Evolutionary conservation across 164 flowering plant genomes (phyloP).

Genomic region (Annona squamosa): DNA sequence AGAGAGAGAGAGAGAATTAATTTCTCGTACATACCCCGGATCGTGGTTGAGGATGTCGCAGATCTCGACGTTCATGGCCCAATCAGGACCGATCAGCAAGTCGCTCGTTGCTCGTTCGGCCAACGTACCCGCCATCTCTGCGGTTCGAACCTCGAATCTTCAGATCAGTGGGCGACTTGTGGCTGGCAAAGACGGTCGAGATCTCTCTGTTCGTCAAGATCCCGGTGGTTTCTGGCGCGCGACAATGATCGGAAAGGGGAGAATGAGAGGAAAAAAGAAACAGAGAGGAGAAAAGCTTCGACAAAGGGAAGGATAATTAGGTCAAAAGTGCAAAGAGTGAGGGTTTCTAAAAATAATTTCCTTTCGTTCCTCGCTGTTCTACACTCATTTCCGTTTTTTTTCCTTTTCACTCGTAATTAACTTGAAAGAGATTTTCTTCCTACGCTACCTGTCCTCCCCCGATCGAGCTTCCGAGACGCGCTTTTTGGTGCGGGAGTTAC

Average conservation of each 20-base stretch:
- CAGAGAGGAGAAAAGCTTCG: not conserved
- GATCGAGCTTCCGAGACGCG: not conserved
- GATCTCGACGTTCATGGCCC: constrained; percentile 98
- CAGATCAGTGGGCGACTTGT: not conserved
- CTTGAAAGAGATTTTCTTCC: not conserved
- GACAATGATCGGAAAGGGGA: not conserved
- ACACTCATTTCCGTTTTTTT: not conserved
- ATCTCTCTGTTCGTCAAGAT: not conserved
- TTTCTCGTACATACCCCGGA: constrained; percentile 41
- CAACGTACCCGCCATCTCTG: constrained; percentile 66
- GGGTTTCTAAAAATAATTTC: not conserved
- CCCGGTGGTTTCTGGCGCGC: not conserved
- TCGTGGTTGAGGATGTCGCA: constrained; percentile 87
- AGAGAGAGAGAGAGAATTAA: not conserved
- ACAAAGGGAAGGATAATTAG: not conserved
- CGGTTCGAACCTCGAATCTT: not conserved
- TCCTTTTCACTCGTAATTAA: not conserved
- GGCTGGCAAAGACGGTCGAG: not conserved
- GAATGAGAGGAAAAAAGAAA: not conserved
- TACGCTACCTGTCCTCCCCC: not conserved
- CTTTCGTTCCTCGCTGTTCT: not conserved
- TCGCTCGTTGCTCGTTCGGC: constrained; percentile 90
- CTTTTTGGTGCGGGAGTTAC: not conserved
- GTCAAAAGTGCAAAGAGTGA: not conserved
- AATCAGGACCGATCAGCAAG: constrained; percentile 94